Percentiles rank a stretch among this genome's conserved stretches.
phyloP scores from a whole-genome alignment of 305 asterid genomes.

The Solanum hybrid region DNA sequence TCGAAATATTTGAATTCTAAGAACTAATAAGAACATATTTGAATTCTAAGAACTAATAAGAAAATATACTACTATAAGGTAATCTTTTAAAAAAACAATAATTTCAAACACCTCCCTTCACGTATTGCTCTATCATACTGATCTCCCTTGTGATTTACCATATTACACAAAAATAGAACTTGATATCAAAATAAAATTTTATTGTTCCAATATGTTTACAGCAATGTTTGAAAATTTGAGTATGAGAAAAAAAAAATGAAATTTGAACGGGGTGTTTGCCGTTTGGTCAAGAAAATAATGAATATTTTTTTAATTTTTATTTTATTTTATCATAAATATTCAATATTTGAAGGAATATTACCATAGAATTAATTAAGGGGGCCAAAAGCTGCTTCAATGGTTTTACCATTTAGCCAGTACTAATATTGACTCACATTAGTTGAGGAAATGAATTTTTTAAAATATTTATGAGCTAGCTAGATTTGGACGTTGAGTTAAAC shows the following conservation, averaged over 20 bases:
- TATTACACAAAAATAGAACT: neutral
- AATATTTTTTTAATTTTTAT: too few species aligned
- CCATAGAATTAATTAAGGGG: neutral
- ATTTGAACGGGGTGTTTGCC: neutral
- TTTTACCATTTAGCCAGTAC: neutral
- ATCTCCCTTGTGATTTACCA: too few species aligned
- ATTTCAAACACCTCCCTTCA: too few species aligned
- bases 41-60: neutral
- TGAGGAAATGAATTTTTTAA: neutral
- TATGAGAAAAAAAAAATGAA: too few species aligned
- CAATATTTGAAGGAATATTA: neutral
- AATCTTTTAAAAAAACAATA: neutral
- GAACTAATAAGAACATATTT: neutral
- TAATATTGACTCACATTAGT: neutral
- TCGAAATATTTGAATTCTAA: neutral
- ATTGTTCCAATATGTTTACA: neutral
- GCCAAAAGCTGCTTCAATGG: neutral
- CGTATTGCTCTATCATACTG: too few species aligned
- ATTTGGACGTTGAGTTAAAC: neutral
- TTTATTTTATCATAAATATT: neutral
- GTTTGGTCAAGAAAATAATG: neutral
- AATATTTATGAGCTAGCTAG: neutral
- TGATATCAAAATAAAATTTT: neutral
- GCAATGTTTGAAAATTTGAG: too few species aligned
- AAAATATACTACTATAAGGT: neutral